Evolutionary conservation across 768 basidiomycete genomes (phyloP), one percentile per base, ranked within the genome.

Genomic region (Lactifluus echinatus): DNA sequence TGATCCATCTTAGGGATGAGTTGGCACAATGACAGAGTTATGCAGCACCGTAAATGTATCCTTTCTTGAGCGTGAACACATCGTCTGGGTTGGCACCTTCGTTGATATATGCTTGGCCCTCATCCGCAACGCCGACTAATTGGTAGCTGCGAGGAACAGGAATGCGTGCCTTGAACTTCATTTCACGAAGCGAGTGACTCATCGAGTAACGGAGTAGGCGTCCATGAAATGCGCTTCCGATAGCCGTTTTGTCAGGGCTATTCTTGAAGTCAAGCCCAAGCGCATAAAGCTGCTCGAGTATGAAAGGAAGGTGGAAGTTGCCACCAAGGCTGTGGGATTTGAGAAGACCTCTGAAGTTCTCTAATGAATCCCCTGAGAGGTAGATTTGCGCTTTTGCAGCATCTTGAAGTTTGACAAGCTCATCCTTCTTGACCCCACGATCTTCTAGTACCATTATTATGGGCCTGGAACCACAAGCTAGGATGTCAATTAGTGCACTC

Each of bases 111-210:
- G 40, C 40, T 23, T 42, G 40, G 8, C 87, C 87, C 70, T 92
- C 88, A 65, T 93, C 91, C 3, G 87, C 85, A 8, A 92, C 78
- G 1, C 91, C 91, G 14, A 91, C 85, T 2, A 93, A 75, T 28
- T 83, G 74, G 57, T 81, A 81, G 57, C 82, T 83, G 0, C 82
- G 71, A 0, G 83, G 83, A 7, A 93, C 76, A 5, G 76, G 80
- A 26, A 93, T 86, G 11, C 88, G 75, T 0, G 89, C 90, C 37
- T 75, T 72, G 63, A 87, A 81, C 64, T 91, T 91, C 64, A 92
- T 81, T 40, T 81, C 80, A 4, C 87, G 1, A 12, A 42, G 40
- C 11, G 40, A 10, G 40, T 42, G 40, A 23, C 21, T 42, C 40
- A 42, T 42, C 21, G 83, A 77, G 37, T 82, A 81, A 39, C 79